Evolutionary conservation across 768 basidiomycete genomes (phyloP).

Genomic region (Megacollybia marginata): DNA sequence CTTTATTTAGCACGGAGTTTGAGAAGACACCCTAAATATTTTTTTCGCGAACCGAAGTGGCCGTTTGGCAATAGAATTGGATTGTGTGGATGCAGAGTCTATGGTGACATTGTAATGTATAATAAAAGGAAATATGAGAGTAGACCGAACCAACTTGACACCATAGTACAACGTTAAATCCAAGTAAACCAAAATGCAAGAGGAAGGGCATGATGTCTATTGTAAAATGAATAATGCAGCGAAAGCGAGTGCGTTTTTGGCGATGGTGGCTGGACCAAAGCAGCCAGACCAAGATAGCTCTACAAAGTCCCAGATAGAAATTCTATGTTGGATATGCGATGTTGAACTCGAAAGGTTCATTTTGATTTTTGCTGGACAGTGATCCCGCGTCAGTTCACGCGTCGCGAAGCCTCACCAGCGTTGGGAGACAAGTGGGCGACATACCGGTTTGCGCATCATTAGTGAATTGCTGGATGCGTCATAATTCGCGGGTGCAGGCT

Average conservation of each 20-base stretch:
- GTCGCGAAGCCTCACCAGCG: constrained; percentile 3
- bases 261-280: not conserved
- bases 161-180: no score
- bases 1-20: no score
- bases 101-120: no score
- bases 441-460: constrained; percentile 3
- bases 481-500: not conserved
- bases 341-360: constrained; percentile 1
- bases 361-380: constrained; percentile 7
- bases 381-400: constrained; percentile 1
- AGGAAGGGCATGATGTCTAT: not conserved
- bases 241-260: not conserved
- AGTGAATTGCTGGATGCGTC: not conserved
- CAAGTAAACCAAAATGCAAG: no score
- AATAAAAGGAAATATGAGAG: no score
- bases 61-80: no score
- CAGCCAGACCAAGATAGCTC: not conserved
- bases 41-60: no score
- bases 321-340: not conserved
- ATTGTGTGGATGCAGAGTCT: no score
- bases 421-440: constrained; percentile 2
- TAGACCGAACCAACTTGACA: no score
- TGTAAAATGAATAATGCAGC: not conserved
- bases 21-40: no score
- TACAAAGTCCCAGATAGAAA: constrained; percentile 4